Conservation (phyloP, 768 basidiomycete species). For the Aureoboletus auriporus region DNA sequence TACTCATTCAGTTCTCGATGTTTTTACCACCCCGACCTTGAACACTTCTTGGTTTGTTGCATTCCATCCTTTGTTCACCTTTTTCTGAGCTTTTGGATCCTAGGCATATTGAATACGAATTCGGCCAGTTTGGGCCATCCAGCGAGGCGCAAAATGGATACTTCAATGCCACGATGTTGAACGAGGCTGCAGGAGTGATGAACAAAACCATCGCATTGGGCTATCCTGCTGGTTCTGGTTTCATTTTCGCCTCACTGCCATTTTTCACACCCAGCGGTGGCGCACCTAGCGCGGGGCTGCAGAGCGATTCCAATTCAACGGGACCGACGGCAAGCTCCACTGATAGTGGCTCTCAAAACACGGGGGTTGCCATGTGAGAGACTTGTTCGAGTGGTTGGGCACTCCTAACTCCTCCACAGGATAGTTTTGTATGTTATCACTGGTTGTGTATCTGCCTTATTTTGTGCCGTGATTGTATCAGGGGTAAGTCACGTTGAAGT, state of each 20-base stretch:
- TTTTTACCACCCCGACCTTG: conserved; percentile 69
- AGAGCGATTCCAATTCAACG: conserved; percentile 19
- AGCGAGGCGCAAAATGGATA: conserved; percentile 49
- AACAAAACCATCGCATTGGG: conserved; percentile 40
- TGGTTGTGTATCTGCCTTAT: conserved; percentile 81
- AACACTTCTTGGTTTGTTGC: conserved; percentile 50
- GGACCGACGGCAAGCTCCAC: conserved; percentile 10
- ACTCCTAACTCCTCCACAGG: conserved; percentile 35
- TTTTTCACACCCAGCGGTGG: conserved; percentile 57
- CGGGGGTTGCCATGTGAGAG: conserved; percentile 74
- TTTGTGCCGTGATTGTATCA: conserved; percentile 79
- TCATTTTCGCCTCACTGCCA: conserved; percentile 66
- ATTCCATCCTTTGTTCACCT: background rate
- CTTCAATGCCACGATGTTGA: conserved; percentile 63
- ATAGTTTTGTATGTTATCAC: conserved; percentile 85
- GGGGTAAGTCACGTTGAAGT: conserved; percentile 50
- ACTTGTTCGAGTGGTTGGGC: conserved; percentile 1
- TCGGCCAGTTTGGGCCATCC: conserved; percentile 51
- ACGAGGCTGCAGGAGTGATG: conserved; percentile 44
- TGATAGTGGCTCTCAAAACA: conserved; percentile 32
- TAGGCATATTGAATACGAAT: conserved; percentile 55
- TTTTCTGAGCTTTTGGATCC: background rate
- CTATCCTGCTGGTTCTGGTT: conserved; percentile 48
- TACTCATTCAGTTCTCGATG: conserved; percentile 62
- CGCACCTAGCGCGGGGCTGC: background rate